A percentile compares a stretch with the other conserved stretches of the same genome.
These are phyloP conservation scores for Diutina catenulata DNA, from an alignment of 1,139 yeast species.

Conservation along the genomic window DNA sequence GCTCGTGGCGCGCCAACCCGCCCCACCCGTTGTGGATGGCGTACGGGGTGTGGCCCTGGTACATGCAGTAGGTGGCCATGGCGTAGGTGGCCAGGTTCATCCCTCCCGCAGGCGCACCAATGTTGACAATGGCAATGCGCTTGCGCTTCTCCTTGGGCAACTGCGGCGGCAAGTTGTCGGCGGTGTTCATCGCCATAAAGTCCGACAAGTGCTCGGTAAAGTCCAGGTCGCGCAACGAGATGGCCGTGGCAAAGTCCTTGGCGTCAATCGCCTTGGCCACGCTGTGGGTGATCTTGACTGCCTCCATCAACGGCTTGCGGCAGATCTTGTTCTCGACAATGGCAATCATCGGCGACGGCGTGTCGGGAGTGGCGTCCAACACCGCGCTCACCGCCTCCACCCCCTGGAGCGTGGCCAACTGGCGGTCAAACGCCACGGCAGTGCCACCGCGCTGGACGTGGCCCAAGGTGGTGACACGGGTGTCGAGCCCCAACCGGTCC, in stretches of 20 bases:
- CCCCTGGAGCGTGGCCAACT: conserved; percentile 70
- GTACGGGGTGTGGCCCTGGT: conserved; percentile 62
- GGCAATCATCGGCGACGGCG: conserved; percentile 71
- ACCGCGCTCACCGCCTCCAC: conserved; percentile 77
- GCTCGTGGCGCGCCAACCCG: conserved; percentile 67
- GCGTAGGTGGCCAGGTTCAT: conserved; percentile 70
- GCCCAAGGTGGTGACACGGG: conserved; percentile 69
- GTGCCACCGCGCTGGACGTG: conserved; percentile 85
- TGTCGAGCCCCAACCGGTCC: conserved; percentile 55
- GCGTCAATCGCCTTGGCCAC: conserved; percentile 57
- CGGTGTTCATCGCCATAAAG: conserved; percentile 57
- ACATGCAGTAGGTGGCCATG: conserved; percentile 61
- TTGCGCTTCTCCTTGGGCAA: conserved; percentile 46
- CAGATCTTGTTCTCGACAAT: conserved; percentile 61
- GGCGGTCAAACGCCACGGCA: conserved; percentile 70
- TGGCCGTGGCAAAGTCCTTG: conserved; percentile 53
- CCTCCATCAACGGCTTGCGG: conserved; percentile 59
- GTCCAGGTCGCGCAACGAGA: conserved; percentile 58
- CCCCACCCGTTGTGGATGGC: conserved; percentile 71
- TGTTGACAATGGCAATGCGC: conserved; percentile 66
- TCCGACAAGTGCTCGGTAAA: conserved; percentile 63
- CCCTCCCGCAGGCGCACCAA: conserved; percentile 81
- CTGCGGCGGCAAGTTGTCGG: conserved; percentile 53
- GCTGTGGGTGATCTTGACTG: conserved; percentile 55
- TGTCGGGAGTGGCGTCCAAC: conserved; percentile 53